These are phyloP conservation scores for Geosmithia flava DNA, from an alignment of 2,329 filamentous ascomycete genomes.

Conservation along the genomic window DNA sequence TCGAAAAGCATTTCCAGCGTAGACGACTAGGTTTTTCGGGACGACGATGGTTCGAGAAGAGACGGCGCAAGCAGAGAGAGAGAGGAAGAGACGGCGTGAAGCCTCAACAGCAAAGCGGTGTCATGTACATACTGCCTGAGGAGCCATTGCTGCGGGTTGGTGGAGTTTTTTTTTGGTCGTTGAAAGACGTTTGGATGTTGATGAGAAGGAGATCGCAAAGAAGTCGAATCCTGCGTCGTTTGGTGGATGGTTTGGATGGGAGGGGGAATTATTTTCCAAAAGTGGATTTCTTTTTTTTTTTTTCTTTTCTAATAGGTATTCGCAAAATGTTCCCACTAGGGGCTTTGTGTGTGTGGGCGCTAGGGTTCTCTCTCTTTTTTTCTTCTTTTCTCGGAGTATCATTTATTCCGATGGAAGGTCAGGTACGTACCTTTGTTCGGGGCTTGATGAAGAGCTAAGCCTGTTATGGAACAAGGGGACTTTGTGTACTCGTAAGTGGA, in stretches of 20 bases:
- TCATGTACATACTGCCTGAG: constrained; percentile 73
- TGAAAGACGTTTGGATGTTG: constrained; percentile 3
- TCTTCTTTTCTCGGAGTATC: not conserved
- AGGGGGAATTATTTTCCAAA: not conserved
- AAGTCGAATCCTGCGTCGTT: constrained; percentile 3
- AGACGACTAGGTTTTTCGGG: not conserved
- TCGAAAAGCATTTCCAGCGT: too few relatives aligned
- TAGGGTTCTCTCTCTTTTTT: not conserved
- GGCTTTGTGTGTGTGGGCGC: not conserved
- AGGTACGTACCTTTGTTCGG: not conserved
- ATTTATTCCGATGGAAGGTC: not conserved
- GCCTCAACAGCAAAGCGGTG: constrained; percentile 82
- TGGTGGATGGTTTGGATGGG: not conserved
- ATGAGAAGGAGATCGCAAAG: constrained; percentile 1
- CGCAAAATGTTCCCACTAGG: not conserved
- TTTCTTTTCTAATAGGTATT: not conserved
- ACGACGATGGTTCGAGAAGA: not conserved
- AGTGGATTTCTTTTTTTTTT: not conserved
- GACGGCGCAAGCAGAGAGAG: not conserved
- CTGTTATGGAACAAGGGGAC: too few relatives aligned
- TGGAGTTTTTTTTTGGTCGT: constrained; percentile 10
- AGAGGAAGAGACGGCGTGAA: constrained; percentile 9
- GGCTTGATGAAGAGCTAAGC: too few relatives aligned
- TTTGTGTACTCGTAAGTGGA: too few relatives aligned
- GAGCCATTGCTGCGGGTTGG: constrained; percentile 57